Conservation (phyloP, 2,329 filamentous ascomycete genomes). For the Sporothrix pallida region DNA sequence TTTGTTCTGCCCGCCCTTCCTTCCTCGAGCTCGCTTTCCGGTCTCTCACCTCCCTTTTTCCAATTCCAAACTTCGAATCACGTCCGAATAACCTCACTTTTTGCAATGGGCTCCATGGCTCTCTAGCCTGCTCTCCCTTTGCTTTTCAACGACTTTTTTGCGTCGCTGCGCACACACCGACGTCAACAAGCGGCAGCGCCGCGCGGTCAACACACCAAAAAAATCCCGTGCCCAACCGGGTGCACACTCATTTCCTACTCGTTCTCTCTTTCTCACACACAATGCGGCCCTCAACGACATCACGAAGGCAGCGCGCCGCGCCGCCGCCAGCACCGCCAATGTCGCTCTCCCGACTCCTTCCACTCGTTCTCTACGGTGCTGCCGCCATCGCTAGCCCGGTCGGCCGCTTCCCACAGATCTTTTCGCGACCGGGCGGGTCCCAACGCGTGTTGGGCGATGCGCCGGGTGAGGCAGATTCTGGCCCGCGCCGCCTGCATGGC, state of each 20-base stretch:
- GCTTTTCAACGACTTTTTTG: neutral
- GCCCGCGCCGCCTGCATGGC: slow-evolving; percentile 64
- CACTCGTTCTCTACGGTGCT: slow-evolving; percentile 9
- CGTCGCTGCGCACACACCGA: neutral
- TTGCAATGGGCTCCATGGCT: slow-evolving; percentile 20
- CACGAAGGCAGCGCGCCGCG: slow-evolving; percentile 21
- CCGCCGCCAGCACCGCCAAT: neutral
- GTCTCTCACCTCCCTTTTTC: neutral
- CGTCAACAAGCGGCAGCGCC: slow-evolving; percentile 6
- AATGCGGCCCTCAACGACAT: slow-evolving; percentile 18
- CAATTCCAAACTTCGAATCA: neutral
- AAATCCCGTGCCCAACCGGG: neutral
- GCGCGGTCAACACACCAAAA: neutral
- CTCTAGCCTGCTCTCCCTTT: slow-evolving; percentile 7
- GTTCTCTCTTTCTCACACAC: neutral
- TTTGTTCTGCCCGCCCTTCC: slow-evolving; percentile 15
- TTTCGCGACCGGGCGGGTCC: slow-evolving; percentile 25
- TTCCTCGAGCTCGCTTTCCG: neutral
- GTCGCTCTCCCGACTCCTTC: slow-evolving; percentile 11
- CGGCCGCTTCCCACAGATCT: slow-evolving; percentile 30
- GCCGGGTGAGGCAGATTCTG: slow-evolving; percentile 33
- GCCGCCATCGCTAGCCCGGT: slow-evolving; percentile 42
- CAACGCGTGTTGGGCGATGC: slow-evolving; percentile 38
- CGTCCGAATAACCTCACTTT: slow-evolving; percentile 3
- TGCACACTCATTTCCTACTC: neutral